Percentiles rank a stretch among this genome's conserved stretches.
phyloP scores from a whole-genome alignment of 2,329 filamentous ascomycete species.

The Colletotrichum spaethianum region DNA sequence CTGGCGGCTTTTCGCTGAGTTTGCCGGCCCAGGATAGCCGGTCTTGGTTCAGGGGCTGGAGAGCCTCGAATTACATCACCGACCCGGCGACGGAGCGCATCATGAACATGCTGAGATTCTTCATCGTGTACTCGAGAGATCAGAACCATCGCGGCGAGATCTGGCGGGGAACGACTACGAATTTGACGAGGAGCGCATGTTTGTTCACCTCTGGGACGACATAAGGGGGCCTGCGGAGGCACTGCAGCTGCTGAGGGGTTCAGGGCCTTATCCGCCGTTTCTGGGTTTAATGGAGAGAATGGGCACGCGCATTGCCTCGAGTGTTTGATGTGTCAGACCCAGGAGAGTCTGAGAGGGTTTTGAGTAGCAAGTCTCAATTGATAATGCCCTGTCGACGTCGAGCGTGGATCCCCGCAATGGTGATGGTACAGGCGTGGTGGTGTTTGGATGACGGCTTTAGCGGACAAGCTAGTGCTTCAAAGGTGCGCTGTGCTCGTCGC shows the following conservation, averaged over 20 bases:
- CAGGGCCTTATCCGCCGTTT: constrained; percentile 9
- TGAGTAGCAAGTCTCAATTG: background rate
- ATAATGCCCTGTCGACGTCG: background rate
- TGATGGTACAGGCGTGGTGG: background rate
- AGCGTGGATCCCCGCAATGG: background rate
- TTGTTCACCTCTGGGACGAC: constrained; percentile 12
- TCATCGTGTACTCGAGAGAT: background rate
- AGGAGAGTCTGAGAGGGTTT: too few relatives aligned
- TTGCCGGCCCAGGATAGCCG: constrained; percentile 6
- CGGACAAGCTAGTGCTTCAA: background rate
- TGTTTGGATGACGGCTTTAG: background rate
- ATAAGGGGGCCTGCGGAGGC: constrained; percentile 7
- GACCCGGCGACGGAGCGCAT: background rate
- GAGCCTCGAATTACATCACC: background rate
- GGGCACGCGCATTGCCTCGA: background rate
- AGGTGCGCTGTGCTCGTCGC: background rate
- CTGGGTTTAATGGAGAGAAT: background rate
- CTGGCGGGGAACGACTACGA: constrained; percentile 11
- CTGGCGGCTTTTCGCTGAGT: constrained; percentile 13
- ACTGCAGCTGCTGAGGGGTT: constrained; percentile 1
- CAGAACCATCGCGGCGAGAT: too few relatives aligned
- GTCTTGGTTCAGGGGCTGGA: background rate
- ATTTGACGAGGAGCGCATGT: constrained; percentile 16
- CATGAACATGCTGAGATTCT: constrained; percentile 9
- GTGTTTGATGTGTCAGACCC: background rate